Evolutionary conservation across 805 yeast genomes (phyloP).

Genomic region (Danielozyma ontarioensis): DNA sequence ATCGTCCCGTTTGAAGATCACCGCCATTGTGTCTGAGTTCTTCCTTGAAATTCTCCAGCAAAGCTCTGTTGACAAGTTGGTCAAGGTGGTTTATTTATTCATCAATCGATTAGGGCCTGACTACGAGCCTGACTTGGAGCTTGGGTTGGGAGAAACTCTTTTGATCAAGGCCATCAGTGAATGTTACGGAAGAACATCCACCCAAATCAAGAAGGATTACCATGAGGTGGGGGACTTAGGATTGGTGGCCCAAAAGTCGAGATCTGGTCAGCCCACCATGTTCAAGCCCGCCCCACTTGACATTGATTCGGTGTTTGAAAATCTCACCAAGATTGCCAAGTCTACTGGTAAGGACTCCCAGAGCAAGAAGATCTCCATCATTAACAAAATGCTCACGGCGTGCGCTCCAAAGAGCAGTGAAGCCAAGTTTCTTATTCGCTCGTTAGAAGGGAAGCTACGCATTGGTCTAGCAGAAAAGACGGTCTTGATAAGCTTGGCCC

Average conservation of each 20-base stretch:
- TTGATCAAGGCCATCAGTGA: slow-evolving; percentile 85
- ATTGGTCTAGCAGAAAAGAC: slow-evolving; percentile 94
- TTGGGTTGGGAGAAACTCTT: slow-evolving; percentile 89
- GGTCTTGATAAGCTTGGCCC: slow-evolving; percentile 77
- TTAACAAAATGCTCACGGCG: slow-evolving; percentile 79
- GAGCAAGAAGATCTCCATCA: slow-evolving; percentile 65
- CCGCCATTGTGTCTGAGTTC: slow-evolving; percentile 68
- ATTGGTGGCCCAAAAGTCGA: slow-evolving; percentile 74
- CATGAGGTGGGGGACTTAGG: slow-evolving; percentile 88
- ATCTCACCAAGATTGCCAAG: slow-evolving; percentile 71
- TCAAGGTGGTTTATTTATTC: slow-evolving; percentile 74
- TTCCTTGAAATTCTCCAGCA: slow-evolving; percentile 57
- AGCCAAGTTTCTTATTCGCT: slow-evolving; percentile 85
- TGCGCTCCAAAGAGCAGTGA: slow-evolving; percentile 67
- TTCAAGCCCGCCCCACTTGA: slow-evolving; percentile 83
- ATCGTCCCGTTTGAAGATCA: slow-evolving; percentile 77
- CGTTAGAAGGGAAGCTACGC: slow-evolving; percentile 87
- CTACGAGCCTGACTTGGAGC: slow-evolving; percentile 82
- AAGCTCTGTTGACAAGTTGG: slow-evolving; percentile 41
- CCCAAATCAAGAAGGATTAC: slow-evolving; percentile 69
- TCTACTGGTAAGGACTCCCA: slow-evolving; percentile 81
- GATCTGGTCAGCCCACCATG: slow-evolving; percentile 87
- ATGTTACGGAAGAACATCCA: slow-evolving; percentile 75
- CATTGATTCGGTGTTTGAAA: slow-evolving; percentile 66
- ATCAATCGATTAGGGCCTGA: slow-evolving; percentile 93